These are phyloP conservation scores for Sungouiozyma intestinalis DNA, from an alignment of 805 yeast species.

Conservation along the genomic window DNA sequence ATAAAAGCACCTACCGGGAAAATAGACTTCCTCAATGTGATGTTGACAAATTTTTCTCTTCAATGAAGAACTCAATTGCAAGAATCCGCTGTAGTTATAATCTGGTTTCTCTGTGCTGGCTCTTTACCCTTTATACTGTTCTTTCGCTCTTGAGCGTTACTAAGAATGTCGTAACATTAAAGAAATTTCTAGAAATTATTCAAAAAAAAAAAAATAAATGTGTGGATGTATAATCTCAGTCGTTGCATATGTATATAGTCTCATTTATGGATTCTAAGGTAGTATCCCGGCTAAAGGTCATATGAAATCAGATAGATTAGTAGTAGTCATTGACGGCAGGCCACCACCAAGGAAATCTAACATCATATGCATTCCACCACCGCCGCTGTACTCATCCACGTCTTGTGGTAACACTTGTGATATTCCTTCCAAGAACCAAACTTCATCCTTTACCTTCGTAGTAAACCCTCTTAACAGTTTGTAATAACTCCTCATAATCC, in stretches of 20 bases:
- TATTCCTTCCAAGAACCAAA: constrained; percentile 92
- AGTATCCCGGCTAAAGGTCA: too few species aligned
- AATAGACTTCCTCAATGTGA: too few species aligned
- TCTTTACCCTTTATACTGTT: too few species aligned
- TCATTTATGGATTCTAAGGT: too few species aligned
- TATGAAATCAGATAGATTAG: constrained; percentile 27
- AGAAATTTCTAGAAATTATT: constrained; percentile 1
- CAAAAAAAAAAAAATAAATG: background rate
- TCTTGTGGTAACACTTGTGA: constrained; percentile 82
- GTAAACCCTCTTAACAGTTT: constrained; percentile 71
- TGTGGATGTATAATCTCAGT: too few species aligned
- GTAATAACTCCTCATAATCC: constrained; percentile 85
- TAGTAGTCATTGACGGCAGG: constrained; percentile 37
- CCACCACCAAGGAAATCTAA: constrained; percentile 74
- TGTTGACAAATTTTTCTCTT: too few species aligned
- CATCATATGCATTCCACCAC: constrained; percentile 92
- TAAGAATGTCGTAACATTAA: background rate
- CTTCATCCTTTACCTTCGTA: constrained; percentile 75
- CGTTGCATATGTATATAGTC: too few species aligned
- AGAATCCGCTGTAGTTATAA: too few species aligned
- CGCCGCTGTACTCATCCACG: constrained; percentile 82
- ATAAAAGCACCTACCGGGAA: too few species aligned
- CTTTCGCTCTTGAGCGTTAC: too few species aligned
- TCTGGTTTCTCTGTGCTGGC: background rate
- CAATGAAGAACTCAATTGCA: background rate